Conservation (phyloP, 1,284 basidiomycete species). For the Sutorius eximius region DNA sequence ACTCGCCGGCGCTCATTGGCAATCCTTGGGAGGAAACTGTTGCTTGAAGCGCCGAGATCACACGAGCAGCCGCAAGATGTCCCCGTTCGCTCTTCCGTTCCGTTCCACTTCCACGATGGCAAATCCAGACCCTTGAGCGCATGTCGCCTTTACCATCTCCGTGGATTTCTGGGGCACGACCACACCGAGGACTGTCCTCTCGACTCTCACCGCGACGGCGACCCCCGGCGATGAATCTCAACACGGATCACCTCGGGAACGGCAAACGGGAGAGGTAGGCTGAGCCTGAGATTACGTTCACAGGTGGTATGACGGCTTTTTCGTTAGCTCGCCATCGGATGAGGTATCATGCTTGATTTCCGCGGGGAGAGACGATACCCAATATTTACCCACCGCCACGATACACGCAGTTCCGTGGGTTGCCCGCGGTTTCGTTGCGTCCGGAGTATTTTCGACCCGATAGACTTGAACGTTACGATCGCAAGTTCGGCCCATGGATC, state of each 20-base stretch:
- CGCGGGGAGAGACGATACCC: no score
- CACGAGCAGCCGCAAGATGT: neutral
- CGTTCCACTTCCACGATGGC: neutral
- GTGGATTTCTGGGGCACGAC: neutral
- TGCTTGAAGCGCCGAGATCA: neutral
- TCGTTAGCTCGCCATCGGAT: neutral
- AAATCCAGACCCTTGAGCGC: neutral
- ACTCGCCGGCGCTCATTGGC: neutral
- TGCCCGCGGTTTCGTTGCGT: no score
- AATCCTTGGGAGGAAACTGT: neutral
- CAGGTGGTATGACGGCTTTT: neutral
- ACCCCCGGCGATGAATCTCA: neutral
- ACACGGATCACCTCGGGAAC: neutral
- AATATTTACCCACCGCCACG: no score
- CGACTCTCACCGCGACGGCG: neutral
- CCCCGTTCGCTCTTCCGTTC: neutral
- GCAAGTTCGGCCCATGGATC: neutral
- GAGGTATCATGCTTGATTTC: neutral
- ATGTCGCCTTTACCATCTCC: neutral
- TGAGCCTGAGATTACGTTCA: no score
- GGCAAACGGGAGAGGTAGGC: no score
- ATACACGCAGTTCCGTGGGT: no score
- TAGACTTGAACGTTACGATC: neutral
- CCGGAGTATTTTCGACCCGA: neutral
- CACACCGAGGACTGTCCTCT: neutral